Evolutionary conservation across 805 yeast genomes (phyloP), one percentile per base, ranked within the genome.

Genomic region (Pichia gijzeniarum): DNA sequence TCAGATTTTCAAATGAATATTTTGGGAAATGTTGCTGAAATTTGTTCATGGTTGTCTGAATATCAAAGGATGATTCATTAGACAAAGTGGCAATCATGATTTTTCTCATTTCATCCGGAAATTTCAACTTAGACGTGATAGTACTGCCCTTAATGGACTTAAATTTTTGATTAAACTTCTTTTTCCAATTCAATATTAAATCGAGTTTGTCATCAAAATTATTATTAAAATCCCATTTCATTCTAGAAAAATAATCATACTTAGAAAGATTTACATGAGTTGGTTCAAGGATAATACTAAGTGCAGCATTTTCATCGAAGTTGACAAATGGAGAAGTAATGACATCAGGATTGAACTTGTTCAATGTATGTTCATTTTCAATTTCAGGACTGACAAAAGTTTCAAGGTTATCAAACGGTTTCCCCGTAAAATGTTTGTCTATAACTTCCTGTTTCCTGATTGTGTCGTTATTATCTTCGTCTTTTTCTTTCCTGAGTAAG

Each of bases 201-300:
- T 33, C 35, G 5, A 44, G 9, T 22, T 38, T 38, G 21, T 40
- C 43, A 17, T 38, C 34, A 12, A 31, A 45, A 9, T 30, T 37
- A 20, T 12, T 18, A 1, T 14, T 16, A 16, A 8, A 48, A 16
- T 47, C 45, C 34, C 55, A 54, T 35, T 57, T 59, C 8, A 53
- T 25, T 27, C 47, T 52, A 2, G 56, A 33, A 12, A 49, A 43
- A 9, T 52, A 48, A n/a, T 41, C 35, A 33, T 59, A 58, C 27
- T 50, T 43, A 50, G 55, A 40, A 39, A 30, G 43, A n/a, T 36
- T 9, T 10, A 9, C 33, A 30, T 6, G 13, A 9, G 14, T 19
- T 12, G 35, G 27, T 14, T 43, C 5, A 4, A 54, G 43, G 3
- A 58, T 45, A 2, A 50, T 35, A 16, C 48, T 50, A 4, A 59